phyloP scores from a whole-genome alignment of 805 yeast species.

The Candida ulmi region DNA sequence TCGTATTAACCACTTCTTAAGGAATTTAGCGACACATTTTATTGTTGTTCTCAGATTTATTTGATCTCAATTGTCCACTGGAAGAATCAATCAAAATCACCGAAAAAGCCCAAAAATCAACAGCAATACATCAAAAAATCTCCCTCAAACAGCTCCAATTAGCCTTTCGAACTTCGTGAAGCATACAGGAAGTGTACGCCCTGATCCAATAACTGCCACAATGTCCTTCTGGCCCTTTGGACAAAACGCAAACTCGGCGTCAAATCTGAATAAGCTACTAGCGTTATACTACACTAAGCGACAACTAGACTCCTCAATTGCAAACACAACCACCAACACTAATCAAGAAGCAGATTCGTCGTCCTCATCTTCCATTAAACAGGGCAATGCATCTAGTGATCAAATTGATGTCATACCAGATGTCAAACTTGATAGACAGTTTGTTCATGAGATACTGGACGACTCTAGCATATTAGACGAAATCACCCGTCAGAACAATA shows the following conservation, averaged over 20 bases:
- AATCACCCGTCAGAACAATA: constrained; percentile 33
- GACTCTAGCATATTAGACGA: constrained; percentile 33
- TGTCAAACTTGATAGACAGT: constrained; percentile 19
- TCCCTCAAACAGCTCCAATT: background rate
- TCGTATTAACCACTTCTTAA: too few species aligned
- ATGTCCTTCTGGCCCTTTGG: constrained; percentile 45
- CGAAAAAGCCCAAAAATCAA: background rate
- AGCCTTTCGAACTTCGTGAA: too few species aligned
- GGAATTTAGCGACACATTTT: too few species aligned
- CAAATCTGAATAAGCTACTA: constrained; percentile 33
- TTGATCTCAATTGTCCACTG: too few species aligned
- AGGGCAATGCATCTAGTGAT: constrained; percentile 1
- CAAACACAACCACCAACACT: too few species aligned
- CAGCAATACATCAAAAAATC: background rate
- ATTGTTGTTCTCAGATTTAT: too few species aligned
- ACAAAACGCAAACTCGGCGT: constrained; percentile 26
- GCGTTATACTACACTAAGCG: constrained; percentile 31
- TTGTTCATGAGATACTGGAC: constrained; percentile 30
- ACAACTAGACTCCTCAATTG: background rate
- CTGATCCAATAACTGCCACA: background rate
- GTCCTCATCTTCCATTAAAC: background rate
- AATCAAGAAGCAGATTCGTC: too few species aligned
- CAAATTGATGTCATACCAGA: constrained; percentile 3
- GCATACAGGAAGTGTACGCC: background rate
- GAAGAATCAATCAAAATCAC: background rate